Conservation (phyloP, 164 flowering plant genomes). For the Protea cynaroides region DNA sequence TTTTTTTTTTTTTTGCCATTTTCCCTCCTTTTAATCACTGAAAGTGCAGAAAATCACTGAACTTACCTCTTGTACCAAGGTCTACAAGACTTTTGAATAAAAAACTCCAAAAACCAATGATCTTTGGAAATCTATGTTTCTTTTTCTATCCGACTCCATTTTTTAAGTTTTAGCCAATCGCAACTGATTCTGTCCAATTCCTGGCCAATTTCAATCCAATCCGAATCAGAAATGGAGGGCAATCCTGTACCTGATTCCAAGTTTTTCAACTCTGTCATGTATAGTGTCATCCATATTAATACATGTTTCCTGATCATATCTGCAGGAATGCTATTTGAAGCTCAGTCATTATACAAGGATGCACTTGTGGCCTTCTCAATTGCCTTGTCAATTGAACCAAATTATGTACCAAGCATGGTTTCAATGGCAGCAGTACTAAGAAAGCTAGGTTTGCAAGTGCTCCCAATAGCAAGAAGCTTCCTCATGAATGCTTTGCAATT, state of each 20-base stretch:
- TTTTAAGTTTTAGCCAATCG: too few species aligned
- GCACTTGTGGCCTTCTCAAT: conserved; percentile 74
- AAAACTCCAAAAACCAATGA: too few species aligned
- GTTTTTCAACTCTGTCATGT: not conserved
- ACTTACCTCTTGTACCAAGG: too few species aligned
- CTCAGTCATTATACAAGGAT: conserved; percentile 55
- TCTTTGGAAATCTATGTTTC: too few species aligned
- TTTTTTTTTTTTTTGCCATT: too few species aligned
- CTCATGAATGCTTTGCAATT: conserved; percentile 73
- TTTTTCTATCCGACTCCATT: too few species aligned
- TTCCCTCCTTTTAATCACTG: too few species aligned
- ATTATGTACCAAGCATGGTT: conserved; percentile 73
- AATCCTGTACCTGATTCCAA: not conserved
- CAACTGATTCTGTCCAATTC: too few species aligned
- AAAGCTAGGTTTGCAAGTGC: conserved; percentile 38
- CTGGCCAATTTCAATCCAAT: too few species aligned
- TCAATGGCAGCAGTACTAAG: conserved; percentile 67
- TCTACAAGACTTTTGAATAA: too few species aligned
- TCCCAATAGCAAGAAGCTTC: conserved; percentile 73
- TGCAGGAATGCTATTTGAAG: conserved; percentile 60
- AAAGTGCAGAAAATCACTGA: too few species aligned
- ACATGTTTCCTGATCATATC: not conserved
- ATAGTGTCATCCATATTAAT: not conserved
- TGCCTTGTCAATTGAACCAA: conserved; percentile 75
- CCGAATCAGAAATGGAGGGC: too few species aligned